phyloP scores from a whole-genome alignment of 495 filamentous ascomycete species.

The Penicillium angulare region DNA sequence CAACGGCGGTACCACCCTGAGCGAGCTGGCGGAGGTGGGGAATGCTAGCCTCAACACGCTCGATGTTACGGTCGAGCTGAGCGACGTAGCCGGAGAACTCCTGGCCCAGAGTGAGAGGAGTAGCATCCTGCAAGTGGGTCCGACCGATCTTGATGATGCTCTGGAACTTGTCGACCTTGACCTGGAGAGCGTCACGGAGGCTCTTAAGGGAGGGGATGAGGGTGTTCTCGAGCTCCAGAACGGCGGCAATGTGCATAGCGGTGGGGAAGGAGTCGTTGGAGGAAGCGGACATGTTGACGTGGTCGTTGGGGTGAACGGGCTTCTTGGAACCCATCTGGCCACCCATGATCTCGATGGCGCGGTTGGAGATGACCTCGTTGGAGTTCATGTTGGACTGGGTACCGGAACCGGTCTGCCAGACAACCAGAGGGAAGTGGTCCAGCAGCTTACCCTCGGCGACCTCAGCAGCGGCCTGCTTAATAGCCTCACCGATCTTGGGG shows the following conservation, averaged over 20 bases:
- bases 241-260: slow-evolving; percentile 98
- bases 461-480: slow-evolving; percentile 90
- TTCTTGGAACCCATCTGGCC: slow-evolving; percentile 94
- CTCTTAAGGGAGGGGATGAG: slow-evolving; percentile 80
- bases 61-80: slow-evolving; percentile 86
- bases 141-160: slow-evolving; percentile 98
- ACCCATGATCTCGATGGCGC: slow-evolving; percentile 95
- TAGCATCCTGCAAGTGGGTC: slow-evolving; percentile 97
- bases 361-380: slow-evolving; percentile 99
- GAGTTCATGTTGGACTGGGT: slow-evolving; percentile 99
- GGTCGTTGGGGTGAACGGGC: slow-evolving; percentile 98
- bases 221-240: slow-evolving; percentile 83
- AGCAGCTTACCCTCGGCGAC: slow-evolving; percentile 91
- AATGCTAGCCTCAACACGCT: slow-evolving; percentile 78
- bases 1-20: slow-evolving; percentile 96
- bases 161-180: slow-evolving; percentile 87
- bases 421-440: slow-evolving; percentile 97
- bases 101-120: slow-evolving; percentile 91
- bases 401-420: slow-evolving; percentile 98
- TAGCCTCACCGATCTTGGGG: slow-evolving; percentile 87
- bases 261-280: slow-evolving; percentile 99
- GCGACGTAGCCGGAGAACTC: slow-evolving; percentile 98
- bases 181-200: slow-evolving; percentile 78
- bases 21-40: slow-evolving; percentile 84
- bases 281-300: slow-evolving; percentile 98